Conservation (phyloP, 768 basidiomycete genomes). For the Hemileccinum rubropunctum region DNA sequence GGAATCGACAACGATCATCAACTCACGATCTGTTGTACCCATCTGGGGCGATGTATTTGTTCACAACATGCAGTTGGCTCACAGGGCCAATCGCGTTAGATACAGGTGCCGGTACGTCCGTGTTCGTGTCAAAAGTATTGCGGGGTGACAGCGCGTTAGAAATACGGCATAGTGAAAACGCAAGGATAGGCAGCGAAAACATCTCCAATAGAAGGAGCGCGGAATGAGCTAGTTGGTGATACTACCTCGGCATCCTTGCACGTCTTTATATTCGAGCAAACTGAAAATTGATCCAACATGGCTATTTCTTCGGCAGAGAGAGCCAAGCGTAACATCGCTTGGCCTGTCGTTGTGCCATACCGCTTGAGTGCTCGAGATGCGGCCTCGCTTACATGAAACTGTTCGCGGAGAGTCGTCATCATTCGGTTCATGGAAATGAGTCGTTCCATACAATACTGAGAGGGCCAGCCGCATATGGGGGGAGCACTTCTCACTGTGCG, state of each 20-base stretch:
- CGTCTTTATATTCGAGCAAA: constrained; percentile 8
- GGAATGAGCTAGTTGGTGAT: too few species aligned
- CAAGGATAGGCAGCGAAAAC: constrained; percentile 8
- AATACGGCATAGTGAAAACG: constrained; percentile 2
- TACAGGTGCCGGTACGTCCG: not conserved
- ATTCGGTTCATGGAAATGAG: too few species aligned
- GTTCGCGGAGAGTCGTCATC: too few species aligned
- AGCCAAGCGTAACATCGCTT: not conserved
- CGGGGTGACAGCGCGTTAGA: constrained; percentile 5
- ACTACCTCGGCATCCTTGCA: not conserved
- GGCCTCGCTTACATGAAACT: too few species aligned
- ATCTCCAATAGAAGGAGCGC: not conserved
- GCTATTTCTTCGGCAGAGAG: not conserved
- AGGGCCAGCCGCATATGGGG: too few species aligned
- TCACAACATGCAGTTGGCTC: constrained; percentile 34
- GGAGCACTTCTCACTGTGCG: too few species aligned
- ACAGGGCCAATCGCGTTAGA: constrained; percentile 18
- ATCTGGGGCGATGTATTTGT: constrained; percentile 44
- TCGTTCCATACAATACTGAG: too few species aligned
- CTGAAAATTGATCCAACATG: not conserved
- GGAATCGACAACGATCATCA: not conserved
- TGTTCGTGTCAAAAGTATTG: not conserved
- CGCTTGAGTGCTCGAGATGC: not conserved
- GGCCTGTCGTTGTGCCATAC: not conserved
- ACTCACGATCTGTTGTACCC: constrained; percentile 42